These are phyloP conservation scores for Biancaea sappan DNA, from an alignment of 306 rosid species.

Conservation along the genomic window DNA sequence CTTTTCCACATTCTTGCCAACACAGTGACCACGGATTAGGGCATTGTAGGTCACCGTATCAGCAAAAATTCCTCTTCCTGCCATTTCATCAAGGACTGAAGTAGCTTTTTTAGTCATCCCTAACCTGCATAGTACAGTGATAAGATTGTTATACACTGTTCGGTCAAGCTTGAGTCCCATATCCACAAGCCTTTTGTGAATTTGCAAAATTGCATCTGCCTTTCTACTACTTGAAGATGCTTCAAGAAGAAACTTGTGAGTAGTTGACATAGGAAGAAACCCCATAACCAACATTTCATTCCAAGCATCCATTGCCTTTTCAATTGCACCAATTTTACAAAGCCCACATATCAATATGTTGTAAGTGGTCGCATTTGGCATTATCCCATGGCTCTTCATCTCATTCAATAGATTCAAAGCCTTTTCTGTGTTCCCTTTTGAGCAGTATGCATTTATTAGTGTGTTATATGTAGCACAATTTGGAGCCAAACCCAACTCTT, in stretches of 20 bases:
- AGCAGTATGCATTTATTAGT: conserved; percentile 64
- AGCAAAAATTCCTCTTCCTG: conserved; percentile 51
- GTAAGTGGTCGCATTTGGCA: conserved; percentile 60
- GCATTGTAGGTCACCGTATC: conserved; percentile 75
- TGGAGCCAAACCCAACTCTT: conserved; percentile 74
- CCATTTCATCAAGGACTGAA: conserved; percentile 66
- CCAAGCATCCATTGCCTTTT: conserved; percentile 61
- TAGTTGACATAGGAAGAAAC: conserved; percentile 48
- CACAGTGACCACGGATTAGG: conserved; percentile 69
- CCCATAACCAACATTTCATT: conserved; percentile 64
- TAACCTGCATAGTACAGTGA: conserved; percentile 65
- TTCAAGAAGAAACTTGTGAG: conserved; percentile 64
- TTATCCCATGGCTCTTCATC: conserved; percentile 69
- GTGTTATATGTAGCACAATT: conserved; percentile 78
- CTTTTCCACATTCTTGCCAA: conserved; percentile 63
- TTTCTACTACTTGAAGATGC: conserved; percentile 62
- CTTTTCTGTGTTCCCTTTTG: conserved; percentile 56
- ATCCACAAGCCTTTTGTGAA: conserved; percentile 64
- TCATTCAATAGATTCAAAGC: conserved; percentile 73
- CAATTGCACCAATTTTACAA: conserved; percentile 65
- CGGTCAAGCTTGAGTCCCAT: conserved; percentile 65
- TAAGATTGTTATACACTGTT: conserved; percentile 68
- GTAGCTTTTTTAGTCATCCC: conserved; percentile 88
- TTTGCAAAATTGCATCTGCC: conserved; percentile 62
- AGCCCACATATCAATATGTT: conserved; percentile 67